phyloP scores from a whole-genome alignment of 2,329 filamentous ascomycete species.

The Colletotrichum tofieldiae region DNA sequence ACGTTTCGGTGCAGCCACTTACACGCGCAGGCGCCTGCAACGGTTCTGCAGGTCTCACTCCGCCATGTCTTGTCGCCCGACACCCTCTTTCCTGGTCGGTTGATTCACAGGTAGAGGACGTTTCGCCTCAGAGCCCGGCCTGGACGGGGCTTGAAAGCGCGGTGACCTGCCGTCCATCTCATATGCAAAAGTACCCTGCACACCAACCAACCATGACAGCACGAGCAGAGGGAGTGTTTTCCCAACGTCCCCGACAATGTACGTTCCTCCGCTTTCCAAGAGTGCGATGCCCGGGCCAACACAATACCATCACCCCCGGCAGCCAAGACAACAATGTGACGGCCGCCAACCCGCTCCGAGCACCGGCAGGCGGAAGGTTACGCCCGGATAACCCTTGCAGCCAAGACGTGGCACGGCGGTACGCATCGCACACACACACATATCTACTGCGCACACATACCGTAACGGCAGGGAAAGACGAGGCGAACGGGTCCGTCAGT shows the following conservation, averaged over 20 bases:
- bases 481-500: background rate
- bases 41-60: background rate
- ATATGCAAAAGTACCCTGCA: background rate
- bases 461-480: background rate
- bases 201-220: too few species aligned
- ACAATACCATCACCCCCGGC: too few species aligned
- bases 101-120: too few species aligned
- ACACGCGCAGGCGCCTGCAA: background rate
- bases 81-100: background rate
- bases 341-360: too few species aligned
- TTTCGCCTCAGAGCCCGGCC: background rate
- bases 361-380: too few species aligned
- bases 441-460: background rate
- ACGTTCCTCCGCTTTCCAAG: too few species aligned
- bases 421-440: background rate
- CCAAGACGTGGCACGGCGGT: slow-evolving; percentile 5
- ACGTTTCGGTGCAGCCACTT: background rate
- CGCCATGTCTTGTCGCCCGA: background rate
- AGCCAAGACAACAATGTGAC: too few species aligned
- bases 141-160: background rate
- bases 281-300: too few species aligned
- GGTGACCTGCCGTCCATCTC: background rate
- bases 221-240: too few species aligned
- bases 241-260: too few species aligned
- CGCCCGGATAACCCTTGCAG: slow-evolving; percentile 5